Conservation (phyloP, 2,329 filamentous ascomycete species). For the Colletotrichum horii region DNA sequence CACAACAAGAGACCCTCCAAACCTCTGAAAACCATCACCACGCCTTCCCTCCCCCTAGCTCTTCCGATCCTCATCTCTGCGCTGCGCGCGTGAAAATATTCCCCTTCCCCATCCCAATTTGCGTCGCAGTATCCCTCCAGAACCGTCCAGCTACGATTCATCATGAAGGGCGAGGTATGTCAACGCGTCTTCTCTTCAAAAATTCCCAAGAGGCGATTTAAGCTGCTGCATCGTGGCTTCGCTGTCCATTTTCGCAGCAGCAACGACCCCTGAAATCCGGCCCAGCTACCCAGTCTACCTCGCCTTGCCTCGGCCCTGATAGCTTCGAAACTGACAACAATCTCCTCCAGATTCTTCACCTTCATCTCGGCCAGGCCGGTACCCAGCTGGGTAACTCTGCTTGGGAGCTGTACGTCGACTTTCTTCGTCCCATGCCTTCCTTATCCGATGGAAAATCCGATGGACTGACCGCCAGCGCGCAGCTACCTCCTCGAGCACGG, state of each 20-base stretch:
- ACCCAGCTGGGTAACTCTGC: conserved; percentile 77
- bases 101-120: conserved; percentile 24
- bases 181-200: not conserved
- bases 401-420: conserved; percentile 72
- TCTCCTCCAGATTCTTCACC: conserved; percentile 60
- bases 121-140: conserved; percentile 24
- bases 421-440: not conserved
- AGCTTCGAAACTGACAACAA: not conserved
- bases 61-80: conserved; percentile 30
- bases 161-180: conserved; percentile 65
- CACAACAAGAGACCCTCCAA: conserved; percentile 31
- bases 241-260: conserved; percentile 6
- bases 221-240: conserved; percentile 4
- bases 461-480: conserved; percentile 23
- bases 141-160: conserved; percentile 32
- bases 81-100: conserved; percentile 39
- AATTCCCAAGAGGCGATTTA: not conserved
- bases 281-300: not conserved
- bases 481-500: conserved; percentile 78
- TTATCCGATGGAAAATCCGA: conserved; percentile 20
- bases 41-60: conserved; percentile 29
- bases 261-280: conserved; percentile 4
- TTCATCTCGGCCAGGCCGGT: conserved; percentile 72
- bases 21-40: conserved; percentile 39
- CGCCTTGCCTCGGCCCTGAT: not conserved